Conservation (phyloP, 805 yeast genomes). For the Pachysolen tannophilus region DNA sequence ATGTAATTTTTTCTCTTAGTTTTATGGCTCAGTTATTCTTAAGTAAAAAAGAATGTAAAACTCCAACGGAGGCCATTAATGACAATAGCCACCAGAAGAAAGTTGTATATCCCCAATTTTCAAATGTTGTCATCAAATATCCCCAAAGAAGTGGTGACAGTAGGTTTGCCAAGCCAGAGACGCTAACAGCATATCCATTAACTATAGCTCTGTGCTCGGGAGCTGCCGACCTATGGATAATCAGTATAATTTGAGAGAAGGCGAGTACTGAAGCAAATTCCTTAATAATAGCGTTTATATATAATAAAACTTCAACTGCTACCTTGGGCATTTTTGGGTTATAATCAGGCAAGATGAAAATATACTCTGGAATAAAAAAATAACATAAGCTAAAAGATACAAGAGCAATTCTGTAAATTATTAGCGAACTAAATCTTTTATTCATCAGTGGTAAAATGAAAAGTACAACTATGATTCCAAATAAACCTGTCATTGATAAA, state of each 20-base stretch:
- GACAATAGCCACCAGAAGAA: too few species aligned
- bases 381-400: conserved; percentile 37
- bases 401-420: conserved; percentile 32
- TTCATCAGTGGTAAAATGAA: conserved; percentile 44
- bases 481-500: conserved; percentile 43
- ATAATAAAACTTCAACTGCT: conserved; percentile 14
- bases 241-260: conserved; percentile 40
- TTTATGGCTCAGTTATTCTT: too few species aligned
- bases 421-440: conserved; percentile 34
- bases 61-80: too few species aligned
- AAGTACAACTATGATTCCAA: conserved; percentile 41
- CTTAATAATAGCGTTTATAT: conserved; percentile 27
- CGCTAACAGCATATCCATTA: conserved; percentile 49
- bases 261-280: conserved; percentile 29
- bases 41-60: too few species aligned
- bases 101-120: too few species aligned
- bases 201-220: conserved; percentile 48
- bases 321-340: conserved; percentile 16
- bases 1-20: too few species aligned
- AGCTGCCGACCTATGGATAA: conserved; percentile 46
- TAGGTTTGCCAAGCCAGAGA: conserved; percentile 44
- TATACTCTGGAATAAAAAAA: conserved; percentile 35
- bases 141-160: conserved; percentile 54
- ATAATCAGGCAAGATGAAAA: conserved; percentile 29
- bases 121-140: conserved; percentile 10